Conservation (phyloP, 306 rosid species). For the Hylodesmum podocarpum region DNA sequence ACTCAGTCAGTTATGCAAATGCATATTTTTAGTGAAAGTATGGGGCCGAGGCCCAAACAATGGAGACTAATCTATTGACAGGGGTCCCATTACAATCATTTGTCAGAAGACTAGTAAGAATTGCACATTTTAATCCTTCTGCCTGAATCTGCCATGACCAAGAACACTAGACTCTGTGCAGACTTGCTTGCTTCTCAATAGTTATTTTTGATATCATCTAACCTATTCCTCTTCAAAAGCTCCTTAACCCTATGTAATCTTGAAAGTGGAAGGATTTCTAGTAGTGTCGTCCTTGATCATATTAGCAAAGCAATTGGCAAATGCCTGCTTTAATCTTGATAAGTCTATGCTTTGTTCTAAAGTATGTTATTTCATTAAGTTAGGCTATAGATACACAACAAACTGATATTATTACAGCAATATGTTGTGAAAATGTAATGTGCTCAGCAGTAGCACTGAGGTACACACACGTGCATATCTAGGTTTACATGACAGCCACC, state of each 20-base stretch:
- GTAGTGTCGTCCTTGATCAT: neutral
- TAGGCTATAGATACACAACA: constrained; percentile 7
- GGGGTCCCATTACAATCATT: neutral
- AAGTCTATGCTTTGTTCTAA: neutral
- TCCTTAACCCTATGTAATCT: neutral
- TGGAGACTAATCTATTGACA: neutral
- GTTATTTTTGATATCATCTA: neutral
- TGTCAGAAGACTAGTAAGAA: neutral
- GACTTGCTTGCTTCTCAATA: neutral
- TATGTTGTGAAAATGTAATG: neutral
- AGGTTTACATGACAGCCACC: neutral
- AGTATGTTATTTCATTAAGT: neutral
- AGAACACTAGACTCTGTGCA: neutral
- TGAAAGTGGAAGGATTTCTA: neutral
- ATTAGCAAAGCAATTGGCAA: neutral
- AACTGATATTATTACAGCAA: neutral
- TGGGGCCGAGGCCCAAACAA: neutral
- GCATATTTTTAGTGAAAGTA: neutral
- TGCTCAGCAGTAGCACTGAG: neutral
- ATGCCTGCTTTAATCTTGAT: neutral
- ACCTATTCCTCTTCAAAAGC: neutral
- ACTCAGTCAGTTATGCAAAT: neutral
- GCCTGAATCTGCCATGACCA: neutral
- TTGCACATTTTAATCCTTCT: neutral
- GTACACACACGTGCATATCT: neutral